Conservation (phyloP, 495 filamentous ascomycete genomes). For the Neurospora terricola region DNA sequence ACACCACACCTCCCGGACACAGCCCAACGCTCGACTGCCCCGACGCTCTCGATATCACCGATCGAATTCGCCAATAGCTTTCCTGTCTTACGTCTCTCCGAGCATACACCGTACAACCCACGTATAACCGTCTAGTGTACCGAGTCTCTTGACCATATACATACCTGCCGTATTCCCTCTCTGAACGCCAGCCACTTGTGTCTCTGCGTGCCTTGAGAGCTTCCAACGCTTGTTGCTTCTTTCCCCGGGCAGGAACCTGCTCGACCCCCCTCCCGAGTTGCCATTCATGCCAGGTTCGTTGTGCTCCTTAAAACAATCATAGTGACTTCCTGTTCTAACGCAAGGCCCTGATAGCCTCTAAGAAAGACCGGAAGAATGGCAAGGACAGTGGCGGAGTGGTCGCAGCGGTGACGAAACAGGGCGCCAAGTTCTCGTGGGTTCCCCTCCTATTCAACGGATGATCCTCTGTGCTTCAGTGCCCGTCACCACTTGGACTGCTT, state of each 20-base stretch:
- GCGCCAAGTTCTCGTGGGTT: constrained; percentile 40
- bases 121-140: background rate
- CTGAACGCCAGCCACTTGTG: background rate
- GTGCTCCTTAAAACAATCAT: background rate
- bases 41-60: background rate
- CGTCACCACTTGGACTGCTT: background rate
- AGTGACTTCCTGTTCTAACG: constrained; percentile 1
- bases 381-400: constrained; percentile 41
- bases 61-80: background rate
- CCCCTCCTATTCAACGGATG: background rate
- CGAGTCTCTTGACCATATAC: background rate
- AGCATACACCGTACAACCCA: background rate
- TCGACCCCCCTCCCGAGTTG: constrained; percentile 12
- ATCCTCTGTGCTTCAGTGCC: background rate
- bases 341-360: constrained; percentile 21
- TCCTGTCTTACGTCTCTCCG: background rate
- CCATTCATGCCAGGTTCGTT: constrained; percentile 40
- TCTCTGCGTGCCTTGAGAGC: background rate
- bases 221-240: constrained; percentile 2
- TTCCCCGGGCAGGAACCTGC: constrained; percentile 29
- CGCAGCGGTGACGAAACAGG: constrained; percentile 43
- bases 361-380: constrained; percentile 44
- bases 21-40: background rate
- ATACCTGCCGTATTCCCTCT: background rate
- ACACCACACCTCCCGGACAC: background rate